Evolutionary conservation across 2,329 filamentous ascomycete species (phyloP).

Genomic region (Fusarium pseudoanthophilum): DNA sequence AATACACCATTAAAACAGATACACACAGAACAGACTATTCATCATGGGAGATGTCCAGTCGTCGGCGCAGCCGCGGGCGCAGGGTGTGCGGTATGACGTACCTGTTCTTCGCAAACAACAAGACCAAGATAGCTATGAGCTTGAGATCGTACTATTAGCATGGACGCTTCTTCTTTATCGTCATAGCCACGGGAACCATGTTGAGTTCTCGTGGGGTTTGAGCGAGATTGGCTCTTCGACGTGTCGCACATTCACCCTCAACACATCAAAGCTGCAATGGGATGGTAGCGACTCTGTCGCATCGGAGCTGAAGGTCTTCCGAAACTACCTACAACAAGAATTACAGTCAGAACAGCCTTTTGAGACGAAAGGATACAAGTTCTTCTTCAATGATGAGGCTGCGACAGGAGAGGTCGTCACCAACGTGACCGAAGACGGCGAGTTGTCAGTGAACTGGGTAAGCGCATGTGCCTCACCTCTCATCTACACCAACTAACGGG

Average conservation of each 20-base stretch:
- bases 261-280: constrained; percentile 39
- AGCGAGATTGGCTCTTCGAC: constrained; percentile 23
- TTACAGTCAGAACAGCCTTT: constrained; percentile 9
- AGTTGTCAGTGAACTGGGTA: constrained; percentile 37
- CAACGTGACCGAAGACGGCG: constrained; percentile 16
- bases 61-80: constrained; percentile 12
- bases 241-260: constrained; percentile 34
- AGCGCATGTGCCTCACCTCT: background rate
- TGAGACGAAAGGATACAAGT: constrained; percentile 6
- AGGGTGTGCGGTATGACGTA: constrained; percentile 36
- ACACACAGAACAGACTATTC: background rate
- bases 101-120: constrained; percentile 27
- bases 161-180: constrained; percentile 42
- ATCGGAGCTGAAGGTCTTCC: constrained; percentile 32
- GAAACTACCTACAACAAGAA: constrained; percentile 26
- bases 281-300: constrained; percentile 24
- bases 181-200: constrained; percentile 38
- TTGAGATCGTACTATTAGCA: constrained; percentile 37
- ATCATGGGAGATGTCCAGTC: constrained; percentile 30
- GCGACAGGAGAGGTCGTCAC: constrained; percentile 23
- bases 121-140: constrained; percentile 15
- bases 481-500: background rate
- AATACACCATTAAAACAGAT: background rate
- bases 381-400: constrained; percentile 42
- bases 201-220: constrained; percentile 40